Percentiles rank a stretch among this genome's conserved stretches.
Evolutionary conservation across 768 basidiomycete species (phyloP).

Genomic region (Serpula lacrymans): DNA sequence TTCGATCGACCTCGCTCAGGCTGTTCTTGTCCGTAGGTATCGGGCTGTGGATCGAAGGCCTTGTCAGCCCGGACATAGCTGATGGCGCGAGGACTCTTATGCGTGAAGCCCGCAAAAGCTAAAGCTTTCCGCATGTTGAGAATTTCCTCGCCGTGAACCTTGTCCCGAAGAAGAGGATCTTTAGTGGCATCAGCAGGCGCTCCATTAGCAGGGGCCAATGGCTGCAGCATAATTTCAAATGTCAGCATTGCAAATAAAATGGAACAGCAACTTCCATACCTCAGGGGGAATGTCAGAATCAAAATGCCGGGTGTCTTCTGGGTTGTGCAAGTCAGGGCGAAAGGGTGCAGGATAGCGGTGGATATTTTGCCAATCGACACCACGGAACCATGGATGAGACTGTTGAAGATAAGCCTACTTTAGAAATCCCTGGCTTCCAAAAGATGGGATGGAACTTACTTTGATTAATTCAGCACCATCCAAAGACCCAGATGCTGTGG

Average conservation of each 20-base stretch:
- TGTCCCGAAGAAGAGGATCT: constrained; percentile 85
- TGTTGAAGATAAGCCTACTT: constrained; percentile 28
- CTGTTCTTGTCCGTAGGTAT: constrained; percentile 45
- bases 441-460: constrained; percentile 40
- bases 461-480: constrained; percentile 94
- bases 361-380: constrained; percentile 87
- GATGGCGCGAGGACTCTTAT: constrained; percentile 81
- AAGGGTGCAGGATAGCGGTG: constrained; percentile 85
- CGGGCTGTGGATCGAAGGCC: constrained; percentile 58
- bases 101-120: constrained; percentile 89
- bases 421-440: constrained; percentile 12
- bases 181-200: constrained; percentile 79
- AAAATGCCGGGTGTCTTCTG: constrained; percentile 92
- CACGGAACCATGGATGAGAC: constrained; percentile 88
- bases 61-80: constrained; percentile 74
- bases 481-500: constrained; percentile 45
- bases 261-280: constrained; percentile 44
- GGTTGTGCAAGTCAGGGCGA: constrained; percentile 74
- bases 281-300: constrained; percentile 92
- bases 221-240: constrained; percentile 50
- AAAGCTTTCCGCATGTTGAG: constrained; percentile 88
- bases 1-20: constrained; percentile 63
- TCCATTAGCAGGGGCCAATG: constrained; percentile 86
- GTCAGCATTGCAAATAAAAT: constrained; percentile 29
- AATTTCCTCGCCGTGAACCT: constrained; percentile 80